Conservation (phyloP, 768 basidiomycete species). For the Strobilomyces confusus region DNA sequence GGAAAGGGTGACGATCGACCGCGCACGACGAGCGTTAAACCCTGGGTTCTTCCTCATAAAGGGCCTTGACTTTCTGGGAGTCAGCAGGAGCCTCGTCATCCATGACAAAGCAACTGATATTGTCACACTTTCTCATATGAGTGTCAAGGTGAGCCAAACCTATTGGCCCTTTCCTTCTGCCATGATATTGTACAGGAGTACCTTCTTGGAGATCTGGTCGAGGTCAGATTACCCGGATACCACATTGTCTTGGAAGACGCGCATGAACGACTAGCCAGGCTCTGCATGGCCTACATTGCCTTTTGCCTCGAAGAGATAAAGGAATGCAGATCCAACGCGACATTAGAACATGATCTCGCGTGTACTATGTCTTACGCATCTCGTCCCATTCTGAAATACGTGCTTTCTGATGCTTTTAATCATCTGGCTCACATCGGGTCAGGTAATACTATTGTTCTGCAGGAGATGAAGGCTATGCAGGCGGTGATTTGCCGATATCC, state of each 20-base stretch:
- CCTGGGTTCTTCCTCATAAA: constrained; percentile 6
- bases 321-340: too few relatives aligned
- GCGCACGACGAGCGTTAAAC: neutral
- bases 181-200: constrained; percentile 7
- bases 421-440: too few relatives aligned
- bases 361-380: too few relatives aligned
- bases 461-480: neutral
- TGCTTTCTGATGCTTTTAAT: too few relatives aligned
- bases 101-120: constrained; percentile 7
- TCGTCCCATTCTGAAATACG: too few relatives aligned
- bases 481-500: neutral
- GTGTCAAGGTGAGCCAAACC: constrained; percentile 16
- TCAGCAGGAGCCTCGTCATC: constrained; percentile 14
- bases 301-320: too few relatives aligned
- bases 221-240: too few relatives aligned
- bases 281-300: too few relatives aligned
- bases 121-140: constrained; percentile 17
- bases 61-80: constrained; percentile 6
- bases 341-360: too few relatives aligned
- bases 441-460: too few relatives aligned
- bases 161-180: neutral
- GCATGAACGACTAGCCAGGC: too few relatives aligned
- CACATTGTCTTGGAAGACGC: too few relatives aligned
- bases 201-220: neutral
- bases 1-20: constrained; percentile 15